Conservation (phyloP, 1,139 yeast genomes). For the Yamadazyma taylorii region DNA sequence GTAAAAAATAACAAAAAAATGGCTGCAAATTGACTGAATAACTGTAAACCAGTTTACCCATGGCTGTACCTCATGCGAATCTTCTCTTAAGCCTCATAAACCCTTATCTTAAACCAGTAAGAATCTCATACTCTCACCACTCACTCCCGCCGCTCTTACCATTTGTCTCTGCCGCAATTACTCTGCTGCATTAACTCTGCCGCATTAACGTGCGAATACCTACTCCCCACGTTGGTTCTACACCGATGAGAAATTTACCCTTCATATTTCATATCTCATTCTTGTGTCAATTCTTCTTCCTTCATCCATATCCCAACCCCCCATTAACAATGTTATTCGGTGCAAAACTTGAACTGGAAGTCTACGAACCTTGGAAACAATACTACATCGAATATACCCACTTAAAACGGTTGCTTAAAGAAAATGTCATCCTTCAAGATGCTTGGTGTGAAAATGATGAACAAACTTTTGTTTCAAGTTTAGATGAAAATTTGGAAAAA, state of each 20-base stretch:
- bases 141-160: no score
- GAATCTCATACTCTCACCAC: no score
- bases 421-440: conserved; percentile 57
- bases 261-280: no score
- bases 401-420: conserved; percentile 80
- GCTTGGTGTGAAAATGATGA: conserved; percentile 84
- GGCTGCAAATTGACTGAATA: no score
- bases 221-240: conserved; percentile 1
- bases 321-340: conserved; percentile 70
- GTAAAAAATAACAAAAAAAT: no score
- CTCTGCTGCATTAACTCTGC: neutral
- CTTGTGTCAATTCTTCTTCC: no score
- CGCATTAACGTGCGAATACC: conserved; percentile 2
- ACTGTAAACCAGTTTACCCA: no score
- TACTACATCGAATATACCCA: conserved; percentile 78
- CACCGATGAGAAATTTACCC: neutral
- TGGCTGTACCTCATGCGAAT: no score
- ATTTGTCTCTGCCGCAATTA: no score
- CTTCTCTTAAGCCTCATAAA: no score
- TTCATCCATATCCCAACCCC: no score
- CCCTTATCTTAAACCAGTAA: no score
- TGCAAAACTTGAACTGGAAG: conserved; percentile 75
- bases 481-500: conserved; percentile 85
- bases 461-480: conserved; percentile 71
- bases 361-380: conserved; percentile 85